Conservation (phyloP, 306 rosid genomes). For the Malus sylvestris region DNA sequence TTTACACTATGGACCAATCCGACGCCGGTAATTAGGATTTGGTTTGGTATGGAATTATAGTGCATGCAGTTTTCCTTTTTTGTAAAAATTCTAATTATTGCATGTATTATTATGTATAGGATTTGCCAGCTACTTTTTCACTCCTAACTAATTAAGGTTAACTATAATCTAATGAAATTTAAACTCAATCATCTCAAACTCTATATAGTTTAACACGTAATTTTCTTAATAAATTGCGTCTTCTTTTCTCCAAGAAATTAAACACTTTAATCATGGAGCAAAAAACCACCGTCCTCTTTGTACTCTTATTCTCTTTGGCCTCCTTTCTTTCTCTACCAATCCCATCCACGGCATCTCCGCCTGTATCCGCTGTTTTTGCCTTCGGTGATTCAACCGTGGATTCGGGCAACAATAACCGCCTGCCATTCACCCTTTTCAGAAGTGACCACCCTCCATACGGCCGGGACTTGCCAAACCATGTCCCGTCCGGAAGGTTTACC, state of each 20-base stretch:
- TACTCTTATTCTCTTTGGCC: background rate
- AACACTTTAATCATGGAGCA: background rate
- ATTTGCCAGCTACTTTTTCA: background rate
- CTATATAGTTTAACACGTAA: background rate
- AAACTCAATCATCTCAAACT: background rate
- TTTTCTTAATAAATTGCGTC: background rate
- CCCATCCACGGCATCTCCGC: background rate
- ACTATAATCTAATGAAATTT: background rate
- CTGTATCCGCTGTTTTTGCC: slow-evolving; percentile 22
- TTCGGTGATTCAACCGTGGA: slow-evolving; percentile 48
- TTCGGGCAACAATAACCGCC: slow-evolving; percentile 34
- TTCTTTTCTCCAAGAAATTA: background rate
- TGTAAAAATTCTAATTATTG: background rate
- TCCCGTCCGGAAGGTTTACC: slow-evolving; percentile 33
- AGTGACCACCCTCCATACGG: slow-evolving; percentile 36
- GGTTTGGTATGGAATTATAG: background rate
- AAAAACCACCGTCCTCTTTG: background rate
- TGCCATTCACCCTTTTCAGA: background rate
- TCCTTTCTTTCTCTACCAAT: background rate
- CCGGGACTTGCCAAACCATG: slow-evolving; percentile 17
- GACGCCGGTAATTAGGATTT: background rate
- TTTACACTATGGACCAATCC: background rate
- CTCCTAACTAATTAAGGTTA: background rate
- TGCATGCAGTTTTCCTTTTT: background rate
- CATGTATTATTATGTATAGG: background rate